These are phyloP conservation scores for Penicillium vulpinum DNA, from an alignment of 2,329 filamentous ascomycete species.

Conservation along the genomic window DNA sequence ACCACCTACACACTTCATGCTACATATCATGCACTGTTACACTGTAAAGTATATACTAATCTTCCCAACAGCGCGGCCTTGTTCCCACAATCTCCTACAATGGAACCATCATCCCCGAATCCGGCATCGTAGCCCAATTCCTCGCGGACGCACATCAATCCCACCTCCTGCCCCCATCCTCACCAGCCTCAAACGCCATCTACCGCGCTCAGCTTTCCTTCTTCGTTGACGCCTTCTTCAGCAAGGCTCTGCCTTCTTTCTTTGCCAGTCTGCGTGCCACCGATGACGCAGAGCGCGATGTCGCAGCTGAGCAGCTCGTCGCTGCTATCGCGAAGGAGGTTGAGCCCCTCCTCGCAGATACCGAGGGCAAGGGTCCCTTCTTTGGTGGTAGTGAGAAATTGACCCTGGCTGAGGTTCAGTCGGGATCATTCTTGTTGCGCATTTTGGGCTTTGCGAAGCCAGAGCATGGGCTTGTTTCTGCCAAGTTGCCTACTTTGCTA, in stretches of 20 bases:
- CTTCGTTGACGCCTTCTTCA: slow-evolving; percentile 70
- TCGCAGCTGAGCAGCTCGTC: slow-evolving; percentile 54
- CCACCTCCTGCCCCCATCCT: slow-evolving; percentile 60
- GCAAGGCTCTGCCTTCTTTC: slow-evolving; percentile 57
- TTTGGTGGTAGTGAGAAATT: slow-evolving; percentile 65
- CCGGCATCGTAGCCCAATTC: slow-evolving; percentile 68
- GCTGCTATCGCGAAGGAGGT: slow-evolving; percentile 66
- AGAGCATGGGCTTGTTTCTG: slow-evolving; percentile 52
- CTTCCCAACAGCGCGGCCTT: slow-evolving; percentile 59
- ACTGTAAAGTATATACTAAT: slow-evolving; percentile 8
- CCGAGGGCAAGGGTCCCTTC: slow-evolving; percentile 53
- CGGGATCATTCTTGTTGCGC: slow-evolving; percentile 67
- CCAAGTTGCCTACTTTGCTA: slow-evolving; percentile 50
- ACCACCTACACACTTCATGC: too few relatives aligned
- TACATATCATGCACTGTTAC: neutral
- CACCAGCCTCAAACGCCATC: slow-evolving; percentile 57
- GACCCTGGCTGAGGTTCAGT: slow-evolving; percentile 70
- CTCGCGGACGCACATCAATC: slow-evolving; percentile 68
- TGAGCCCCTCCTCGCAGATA: slow-evolving; percentile 65
- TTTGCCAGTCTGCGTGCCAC: slow-evolving; percentile 52
- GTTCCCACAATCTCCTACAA: slow-evolving; percentile 70
- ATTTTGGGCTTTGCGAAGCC: slow-evolving; percentile 57
- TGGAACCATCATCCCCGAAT: slow-evolving; percentile 72
- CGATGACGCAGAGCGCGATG: slow-evolving; percentile 52
- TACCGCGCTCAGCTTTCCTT: slow-evolving; percentile 67